Evolutionary conservation across 176 grass and related monocot genomes (phyloP), one percentile per base, ranked within the genome.

Genomic region (Elaeis guineensis): DNA sequence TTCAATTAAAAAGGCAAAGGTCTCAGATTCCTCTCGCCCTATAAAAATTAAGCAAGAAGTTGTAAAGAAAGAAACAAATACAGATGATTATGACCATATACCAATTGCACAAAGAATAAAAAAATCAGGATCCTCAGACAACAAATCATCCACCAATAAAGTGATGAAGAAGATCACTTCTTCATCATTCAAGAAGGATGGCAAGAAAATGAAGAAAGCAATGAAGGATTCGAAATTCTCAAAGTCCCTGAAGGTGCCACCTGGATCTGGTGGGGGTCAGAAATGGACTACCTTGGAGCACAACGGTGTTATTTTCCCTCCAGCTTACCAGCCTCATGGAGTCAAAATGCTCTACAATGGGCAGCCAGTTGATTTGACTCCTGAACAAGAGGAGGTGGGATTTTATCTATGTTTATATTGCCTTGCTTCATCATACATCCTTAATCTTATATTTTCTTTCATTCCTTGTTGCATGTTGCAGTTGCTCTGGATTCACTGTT

Each of bases 321-420:
- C 84, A 57, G 76, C 79, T 3, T 98, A 98, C 74, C 83, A 83
- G 16, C 79, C 94, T 73, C 94, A 98, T 71, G 79, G 84, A 18
- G 67, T 98, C 51, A 98, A 93, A 86, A 98, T 98, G 84, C 81
- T 98, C 23, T 98, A 98, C 69, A 93, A 93, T 56, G 74, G 88
- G 49, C 70, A 93, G 25, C 78, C 73, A 25, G 71, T 98, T 71
- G 69, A 89, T 78, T 79, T 98, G 58, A 98, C 94, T 21, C 88
- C 94, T 58, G 85, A 83, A 58, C 76, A 98, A 66, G 94, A 98
- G 69, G 94, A 98, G 94, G 94, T 98, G 62, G 83, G 53, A 8
- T 70, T 55, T 26, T 17, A 12, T 57, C 7, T 12, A 22, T 50
- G 11, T 71, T 51, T 71, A 4, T 39, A 35, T 51, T 71, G 16